phyloP scores from a whole-genome alignment of 1,284 basidiomycete species.

The Agaricales sp. region DNA sequence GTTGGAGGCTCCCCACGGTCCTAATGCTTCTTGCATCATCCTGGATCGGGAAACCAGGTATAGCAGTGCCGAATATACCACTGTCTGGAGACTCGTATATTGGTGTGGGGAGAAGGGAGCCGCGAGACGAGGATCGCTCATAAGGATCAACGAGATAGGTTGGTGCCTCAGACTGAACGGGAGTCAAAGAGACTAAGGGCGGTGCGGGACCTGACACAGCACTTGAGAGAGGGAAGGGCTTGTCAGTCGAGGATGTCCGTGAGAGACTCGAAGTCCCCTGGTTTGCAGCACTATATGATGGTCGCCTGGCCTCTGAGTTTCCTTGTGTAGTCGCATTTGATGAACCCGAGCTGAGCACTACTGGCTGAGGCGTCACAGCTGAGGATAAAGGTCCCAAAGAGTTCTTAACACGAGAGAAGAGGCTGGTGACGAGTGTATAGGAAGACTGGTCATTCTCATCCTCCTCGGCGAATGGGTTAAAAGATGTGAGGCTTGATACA shows the following conservation, averaged over 20 bases:
- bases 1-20: slow-evolving; percentile 59
- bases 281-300: not conserved
- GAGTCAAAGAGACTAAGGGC: slow-evolving; percentile 72
- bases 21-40: slow-evolving; percentile 76
- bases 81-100: slow-evolving; percentile 47
- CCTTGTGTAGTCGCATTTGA: slow-evolving; percentile 16
- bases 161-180: slow-evolving; percentile 65
- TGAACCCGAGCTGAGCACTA: slow-evolving; percentile 16
- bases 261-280: slow-evolving; percentile 32
- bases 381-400: slow-evolving; percentile 57
- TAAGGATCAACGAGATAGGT: slow-evolving; percentile 49
- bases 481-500: slow-evolving; percentile 63
- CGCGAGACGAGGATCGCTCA: slow-evolving; percentile 50
- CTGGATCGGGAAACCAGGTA: slow-evolving; percentile 77
- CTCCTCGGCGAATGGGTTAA: slow-evolving; percentile 80
- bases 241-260: slow-evolving; percentile 36
- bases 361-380: slow-evolving; percentile 23
- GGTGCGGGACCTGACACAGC: slow-evolving; percentile 52
- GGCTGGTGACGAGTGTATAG: slow-evolving; percentile 66
- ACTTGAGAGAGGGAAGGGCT: slow-evolving; percentile 45
- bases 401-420: slow-evolving; percentile 70
- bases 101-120: slow-evolving; percentile 35
- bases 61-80: slow-evolving; percentile 53
- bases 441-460: slow-evolving; percentile 79
- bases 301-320: not conserved